A percentile compares a stretch with the other conserved stretches of the same genome.
Evolutionary conservation across 306 rosid genomes (phyloP).

Genomic region (Vachellia collinsii): DNA sequence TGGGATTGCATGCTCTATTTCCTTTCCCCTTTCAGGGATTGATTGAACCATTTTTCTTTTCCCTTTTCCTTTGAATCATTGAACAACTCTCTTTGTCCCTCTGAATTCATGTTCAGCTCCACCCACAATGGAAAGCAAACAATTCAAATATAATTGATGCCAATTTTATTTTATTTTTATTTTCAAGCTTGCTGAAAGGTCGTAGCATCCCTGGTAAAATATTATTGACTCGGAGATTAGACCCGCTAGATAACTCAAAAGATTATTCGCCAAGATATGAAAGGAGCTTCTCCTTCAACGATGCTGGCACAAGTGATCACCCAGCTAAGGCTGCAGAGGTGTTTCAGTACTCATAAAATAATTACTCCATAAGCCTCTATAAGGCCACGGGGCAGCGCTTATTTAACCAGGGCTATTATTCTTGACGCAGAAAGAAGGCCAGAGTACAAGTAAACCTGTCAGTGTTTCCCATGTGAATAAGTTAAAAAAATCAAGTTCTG

Average conservation of each 20-base stretch:
- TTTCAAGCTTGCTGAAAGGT: constrained; percentile 74
- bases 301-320: constrained; percentile 62
- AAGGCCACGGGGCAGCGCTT: background rate
- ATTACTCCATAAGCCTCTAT: background rate
- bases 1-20: background rate
- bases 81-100: background rate
- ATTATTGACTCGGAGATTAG: constrained; percentile 64
- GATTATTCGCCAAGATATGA: constrained; percentile 47
- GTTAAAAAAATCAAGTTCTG: constrained; percentile 46
- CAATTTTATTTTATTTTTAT: constrained; percentile 14
- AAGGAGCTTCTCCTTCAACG: constrained; percentile 69
- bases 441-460: constrained; percentile 46
- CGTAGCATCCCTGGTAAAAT: constrained; percentile 86
- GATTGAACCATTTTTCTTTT: background rate
- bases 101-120: background rate
- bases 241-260: constrained; percentile 38
- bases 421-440: constrained; percentile 63
- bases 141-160: background rate
- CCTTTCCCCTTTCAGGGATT: background rate
- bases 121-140: background rate
- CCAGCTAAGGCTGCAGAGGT: constrained; percentile 58
- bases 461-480: constrained; percentile 43
- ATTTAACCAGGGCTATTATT: constrained; percentile 31
- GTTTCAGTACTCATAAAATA: constrained; percentile 16
- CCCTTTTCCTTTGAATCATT: background rate